Evolutionary conservation across 2,329 filamentous ascomycete species (phyloP).

Genomic region (Fusarium sp.): DNA sequence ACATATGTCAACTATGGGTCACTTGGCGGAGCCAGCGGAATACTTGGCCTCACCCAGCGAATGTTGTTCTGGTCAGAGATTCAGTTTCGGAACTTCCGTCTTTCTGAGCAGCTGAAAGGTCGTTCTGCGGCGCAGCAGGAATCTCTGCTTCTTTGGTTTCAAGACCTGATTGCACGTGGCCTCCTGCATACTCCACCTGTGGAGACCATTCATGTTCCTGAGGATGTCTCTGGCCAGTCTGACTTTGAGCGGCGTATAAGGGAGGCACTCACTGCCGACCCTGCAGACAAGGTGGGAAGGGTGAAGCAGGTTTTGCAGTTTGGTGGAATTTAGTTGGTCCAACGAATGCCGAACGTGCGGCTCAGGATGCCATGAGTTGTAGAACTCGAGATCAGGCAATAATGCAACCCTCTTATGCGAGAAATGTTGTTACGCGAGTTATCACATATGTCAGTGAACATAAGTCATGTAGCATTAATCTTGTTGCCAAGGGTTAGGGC

Average conservation of each 20-base stretch:
- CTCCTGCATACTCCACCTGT: conserved; percentile 2
- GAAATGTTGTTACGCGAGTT: background rate
- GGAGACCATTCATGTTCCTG: background rate
- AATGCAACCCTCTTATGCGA: background rate
- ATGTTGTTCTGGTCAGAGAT: conserved; percentile 21
- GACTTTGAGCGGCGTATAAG: conserved; percentile 1
- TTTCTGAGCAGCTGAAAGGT: conserved; percentile 10
- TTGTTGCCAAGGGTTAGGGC: background rate
- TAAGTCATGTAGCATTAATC: background rate
- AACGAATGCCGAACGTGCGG: background rate
- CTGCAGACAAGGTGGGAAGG: background rate
- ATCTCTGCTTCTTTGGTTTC: conserved; percentile 18
- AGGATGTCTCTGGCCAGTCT: background rate
- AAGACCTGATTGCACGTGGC: background rate
- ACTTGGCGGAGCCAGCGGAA: background rate
- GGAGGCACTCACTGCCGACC: background rate
- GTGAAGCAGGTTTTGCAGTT: conserved; percentile 12
- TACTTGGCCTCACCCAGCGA: background rate
- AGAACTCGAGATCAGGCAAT: background rate
- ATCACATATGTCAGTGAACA: background rate
- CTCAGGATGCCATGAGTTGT: background rate
- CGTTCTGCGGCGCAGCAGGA: conserved; percentile 6
- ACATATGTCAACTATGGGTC: conserved; percentile 17
- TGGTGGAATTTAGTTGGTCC: background rate
- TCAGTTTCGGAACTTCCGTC: conserved; percentile 12